A percentile compares a stretch with the other conserved stretches of the same genome.
phyloP scores from a whole-genome alignment of 148 eudicot genomes.

The Chenopodium formosanum region DNA sequence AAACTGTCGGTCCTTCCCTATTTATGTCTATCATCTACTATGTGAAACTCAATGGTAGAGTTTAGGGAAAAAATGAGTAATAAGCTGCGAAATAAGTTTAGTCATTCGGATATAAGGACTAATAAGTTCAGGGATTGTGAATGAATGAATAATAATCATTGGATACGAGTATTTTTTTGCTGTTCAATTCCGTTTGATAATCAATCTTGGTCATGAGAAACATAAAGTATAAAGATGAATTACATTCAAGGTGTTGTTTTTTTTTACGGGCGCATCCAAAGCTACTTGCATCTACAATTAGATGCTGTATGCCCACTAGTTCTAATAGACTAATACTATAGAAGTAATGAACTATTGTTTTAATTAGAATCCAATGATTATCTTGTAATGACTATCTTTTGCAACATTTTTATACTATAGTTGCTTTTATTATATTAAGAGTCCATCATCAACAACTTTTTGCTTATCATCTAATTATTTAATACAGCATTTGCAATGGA shows the following conservation, averaged over 20 bases:
- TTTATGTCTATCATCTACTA: neutral
- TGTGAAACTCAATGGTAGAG: neutral
- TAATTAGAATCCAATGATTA: conserved; percentile 23
- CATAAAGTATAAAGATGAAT: neutral
- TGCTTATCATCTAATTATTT: conserved; percentile 2
- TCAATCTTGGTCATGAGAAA: neutral
- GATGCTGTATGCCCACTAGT: conserved; percentile 11
- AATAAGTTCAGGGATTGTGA: neutral
- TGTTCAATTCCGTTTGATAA: neutral
- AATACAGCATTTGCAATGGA: conserved; percentile 26
- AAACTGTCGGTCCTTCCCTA: neutral
- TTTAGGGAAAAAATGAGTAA: no score
- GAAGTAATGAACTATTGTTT: neutral
- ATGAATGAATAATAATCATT: neutral
- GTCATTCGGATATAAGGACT: neutral
- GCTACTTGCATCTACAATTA: conserved; percentile 4
- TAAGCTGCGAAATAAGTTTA: no score
- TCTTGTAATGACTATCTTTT: conserved; percentile 8
- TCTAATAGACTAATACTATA: neutral
- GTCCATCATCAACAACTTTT: conserved; percentile 20
- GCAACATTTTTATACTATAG: conserved; percentile 5
- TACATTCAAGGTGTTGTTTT: neutral
- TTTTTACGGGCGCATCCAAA: conserved; percentile 1
- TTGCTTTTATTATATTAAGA: neutral
- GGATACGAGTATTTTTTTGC: neutral